Evolutionary conservation across 2,329 filamentous ascomycete species (phyloP).

Genomic region (Amauroascus niger): DNA sequence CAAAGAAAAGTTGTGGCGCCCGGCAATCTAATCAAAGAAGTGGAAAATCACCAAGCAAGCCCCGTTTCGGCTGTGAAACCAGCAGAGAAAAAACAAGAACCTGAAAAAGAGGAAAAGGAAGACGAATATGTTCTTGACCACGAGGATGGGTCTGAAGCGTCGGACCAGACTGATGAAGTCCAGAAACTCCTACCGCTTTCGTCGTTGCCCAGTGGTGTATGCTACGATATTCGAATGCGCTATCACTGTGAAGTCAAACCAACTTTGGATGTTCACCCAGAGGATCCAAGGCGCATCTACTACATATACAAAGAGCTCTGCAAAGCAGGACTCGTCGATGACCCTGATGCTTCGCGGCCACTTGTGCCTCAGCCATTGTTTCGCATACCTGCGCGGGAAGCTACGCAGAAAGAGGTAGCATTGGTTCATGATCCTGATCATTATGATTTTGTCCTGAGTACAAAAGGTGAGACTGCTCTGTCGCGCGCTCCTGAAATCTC

Average conservation of each 20-base stretch:
- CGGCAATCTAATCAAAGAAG: conserved; percentile 12
- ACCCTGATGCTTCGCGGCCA: conserved; percentile 43
- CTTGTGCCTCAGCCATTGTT: conserved; percentile 47
- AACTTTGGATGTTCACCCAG: conserved; percentile 68
- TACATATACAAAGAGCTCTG: conserved; percentile 87
- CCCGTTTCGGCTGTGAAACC: background rate
- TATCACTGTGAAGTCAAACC: conserved; percentile 78
- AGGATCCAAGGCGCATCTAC: conserved; percentile 85
- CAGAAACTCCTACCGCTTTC: conserved; percentile 38
- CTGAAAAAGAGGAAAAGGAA: conserved; percentile 10
- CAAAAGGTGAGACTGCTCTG: conserved; percentile 37
- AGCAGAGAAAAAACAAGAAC: conserved; percentile 11
- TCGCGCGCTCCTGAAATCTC: no score
- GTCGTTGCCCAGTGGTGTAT: conserved; percentile 61
- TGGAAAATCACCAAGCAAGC: conserved; percentile 13
- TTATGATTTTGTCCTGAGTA: conserved; percentile 63
- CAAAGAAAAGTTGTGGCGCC: conserved; percentile 20
- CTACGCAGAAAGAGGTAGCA: conserved; percentile 69
- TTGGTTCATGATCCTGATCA: conserved; percentile 69
- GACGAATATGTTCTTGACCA: background rate
- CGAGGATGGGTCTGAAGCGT: conserved; percentile 34
- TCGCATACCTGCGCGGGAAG: conserved; percentile 67
- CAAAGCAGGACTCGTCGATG: conserved; percentile 65
- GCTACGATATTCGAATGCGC: conserved; percentile 92
- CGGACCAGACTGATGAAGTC: conserved; percentile 24